phyloP scores from a whole-genome alignment of 768 basidiomycete species.

The Pleurotus cornucopiae region DNA sequence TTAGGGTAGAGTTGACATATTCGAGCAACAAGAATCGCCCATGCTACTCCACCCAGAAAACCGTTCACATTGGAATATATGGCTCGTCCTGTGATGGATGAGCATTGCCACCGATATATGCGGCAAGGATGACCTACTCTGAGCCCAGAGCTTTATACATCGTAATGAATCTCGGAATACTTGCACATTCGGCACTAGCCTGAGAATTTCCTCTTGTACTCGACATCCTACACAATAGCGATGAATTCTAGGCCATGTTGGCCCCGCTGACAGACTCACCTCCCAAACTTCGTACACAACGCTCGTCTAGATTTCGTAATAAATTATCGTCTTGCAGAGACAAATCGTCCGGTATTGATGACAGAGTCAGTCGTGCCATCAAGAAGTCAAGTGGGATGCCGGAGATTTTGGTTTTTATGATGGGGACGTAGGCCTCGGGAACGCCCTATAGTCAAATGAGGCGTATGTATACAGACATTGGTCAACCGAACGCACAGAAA shows the following conservation, averaged over 20 bases:
- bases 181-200: constrained; percentile 89
- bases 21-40: constrained; percentile 98
- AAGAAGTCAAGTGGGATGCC: constrained; percentile 93
- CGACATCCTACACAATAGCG: constrained; percentile 63
- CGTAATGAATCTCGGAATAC: constrained; percentile 94
- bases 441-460: constrained; percentile 61
- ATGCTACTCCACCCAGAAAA: constrained; percentile 96
- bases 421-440: constrained; percentile 94
- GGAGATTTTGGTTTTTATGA: constrained; percentile 86
- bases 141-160: constrained; percentile 98
- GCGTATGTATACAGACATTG: background rate
- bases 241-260: constrained; percentile 10
- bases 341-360: constrained; percentile 89
- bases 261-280: constrained; percentile 38
- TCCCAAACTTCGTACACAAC: constrained; percentile 91
- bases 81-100: constrained; percentile 63
- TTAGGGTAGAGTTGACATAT: constrained; percentile 99
- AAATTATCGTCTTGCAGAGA: constrained; percentile 89
- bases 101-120: background rate
- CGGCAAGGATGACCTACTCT: constrained; percentile 51
- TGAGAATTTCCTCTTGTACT: constrained; percentile 92
- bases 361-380: constrained; percentile 84
- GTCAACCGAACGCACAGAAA: constrained; percentile 61
- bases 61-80: constrained; percentile 99
- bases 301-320: constrained; percentile 88